Base-by-base conservation (phyloP, 345 rosid species). In the Syzygium aqueum region DNA sequence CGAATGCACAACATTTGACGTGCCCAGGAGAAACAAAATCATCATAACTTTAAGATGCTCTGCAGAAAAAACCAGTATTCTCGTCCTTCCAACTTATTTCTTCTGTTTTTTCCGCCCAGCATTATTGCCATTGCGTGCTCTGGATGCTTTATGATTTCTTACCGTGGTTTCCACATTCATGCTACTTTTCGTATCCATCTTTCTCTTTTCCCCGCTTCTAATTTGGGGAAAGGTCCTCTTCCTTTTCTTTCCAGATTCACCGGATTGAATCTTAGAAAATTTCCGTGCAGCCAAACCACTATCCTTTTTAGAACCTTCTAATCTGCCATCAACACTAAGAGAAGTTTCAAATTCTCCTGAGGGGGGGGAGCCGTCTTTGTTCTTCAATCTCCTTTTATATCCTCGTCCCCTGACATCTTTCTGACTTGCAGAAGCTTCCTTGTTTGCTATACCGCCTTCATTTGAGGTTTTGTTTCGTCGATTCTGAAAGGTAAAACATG, bases 401-500 rank as follows among this genome's bases (percentile, higher is more conserved):
- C 77, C 65, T 88, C 86, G 51, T 25, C 56, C 88, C 50, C 83
- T 67, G 84, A 43, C 49, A 49, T 85, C 43, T 40, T 46, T 27
- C 30, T 28, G 85, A 14, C 8, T 50, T 53, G 77, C 83, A 16
- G 19, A 33, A 51, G 87, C 73, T 61, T 88, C 92, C 61, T 43
- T 30, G 46, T 88, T 86, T 59, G 30, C 65, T 67, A 73, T 16
- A 16, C 77, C 89, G 63, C 85, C 87, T 85, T 93, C 95, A 90
- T 93, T 92, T 51, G 94, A 90, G n/a, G 94, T 84, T 90, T 92
- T 95, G 54, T 90, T 91, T 65, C 89, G 91, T 53, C 96, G 97
- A 89, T 96, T 94, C 99, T 97, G 94, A 91, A 92, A 87, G 53
- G 25, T 30, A 67, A 19, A 73, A 73, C 80, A 19, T 33, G 27